Evolutionary conservation across 176 grass and related monocot species (phyloP).

Genomic region (bread wheat (Triticum aestivum)): DNA sequence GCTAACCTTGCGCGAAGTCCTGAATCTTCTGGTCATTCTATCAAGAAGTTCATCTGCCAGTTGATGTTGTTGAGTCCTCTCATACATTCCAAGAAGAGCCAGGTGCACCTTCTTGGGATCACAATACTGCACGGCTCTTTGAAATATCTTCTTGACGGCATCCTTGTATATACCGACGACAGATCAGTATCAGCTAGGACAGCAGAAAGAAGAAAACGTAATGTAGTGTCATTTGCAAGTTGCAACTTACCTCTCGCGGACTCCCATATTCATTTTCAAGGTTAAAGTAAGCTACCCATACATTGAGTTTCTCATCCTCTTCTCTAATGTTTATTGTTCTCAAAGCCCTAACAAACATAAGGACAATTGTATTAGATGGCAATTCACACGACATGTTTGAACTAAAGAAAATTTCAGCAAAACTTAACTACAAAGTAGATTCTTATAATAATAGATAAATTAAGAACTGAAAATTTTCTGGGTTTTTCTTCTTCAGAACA

Average conservation of each 20-base stretch:
- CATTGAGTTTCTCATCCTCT: constrained; percentile 84
- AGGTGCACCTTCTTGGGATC: constrained; percentile 83
- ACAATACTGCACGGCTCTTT: constrained; percentile 88
- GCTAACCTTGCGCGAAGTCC: constrained; percentile 82
- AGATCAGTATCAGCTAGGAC: constrained; percentile 5
- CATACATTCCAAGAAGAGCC: constrained; percentile 84
- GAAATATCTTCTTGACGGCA: constrained; percentile 82
- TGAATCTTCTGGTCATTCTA: constrained; percentile 95
- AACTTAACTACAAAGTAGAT: too few relatives aligned
- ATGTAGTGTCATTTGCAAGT: neutral
- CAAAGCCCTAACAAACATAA: constrained; percentile 59
- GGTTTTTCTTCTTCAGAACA: neutral
- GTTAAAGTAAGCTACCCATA: constrained; percentile 98
- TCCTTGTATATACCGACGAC: constrained; percentile 49
- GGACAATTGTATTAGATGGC: neutral
- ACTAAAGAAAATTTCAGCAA: neutral
- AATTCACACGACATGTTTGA: neutral
- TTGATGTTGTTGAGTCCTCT: constrained; percentile 69
- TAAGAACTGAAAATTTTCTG: too few relatives aligned
- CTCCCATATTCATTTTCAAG: constrained; percentile 91
- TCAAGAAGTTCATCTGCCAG: constrained; percentile 75
- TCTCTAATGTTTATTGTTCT: constrained; percentile 83
- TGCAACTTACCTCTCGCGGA: constrained; percentile 68
- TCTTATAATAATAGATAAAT: too few relatives aligned
- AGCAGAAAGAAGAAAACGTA: neutral